Conservation (phyloP, 805 yeast genomes). For the Candida nonsorbophila region DNA sequence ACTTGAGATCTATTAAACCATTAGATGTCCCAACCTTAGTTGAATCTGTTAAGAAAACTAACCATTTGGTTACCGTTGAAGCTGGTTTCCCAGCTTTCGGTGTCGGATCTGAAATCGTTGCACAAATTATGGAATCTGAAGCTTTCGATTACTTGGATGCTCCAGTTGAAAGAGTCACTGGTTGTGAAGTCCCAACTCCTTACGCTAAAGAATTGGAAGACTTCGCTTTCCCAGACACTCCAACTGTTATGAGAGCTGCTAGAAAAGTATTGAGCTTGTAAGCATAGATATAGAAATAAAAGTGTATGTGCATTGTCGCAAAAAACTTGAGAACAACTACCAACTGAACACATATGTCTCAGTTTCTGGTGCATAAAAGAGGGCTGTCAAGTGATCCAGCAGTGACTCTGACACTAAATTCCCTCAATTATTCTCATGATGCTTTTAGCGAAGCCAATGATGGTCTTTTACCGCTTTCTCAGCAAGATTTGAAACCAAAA, state of each 20-base stretch:
- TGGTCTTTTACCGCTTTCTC: too few species aligned
- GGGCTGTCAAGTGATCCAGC: too few species aligned
- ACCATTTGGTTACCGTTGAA: constrained; percentile 93
- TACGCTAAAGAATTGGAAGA: constrained; percentile 94
- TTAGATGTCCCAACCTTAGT: constrained; percentile 84
- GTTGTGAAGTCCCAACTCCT: constrained; percentile 99
- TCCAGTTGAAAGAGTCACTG: constrained; percentile 97
- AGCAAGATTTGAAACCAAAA: constrained; percentile 8
- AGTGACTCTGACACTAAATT: too few species aligned
- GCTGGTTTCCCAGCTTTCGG: constrained; percentile 98
- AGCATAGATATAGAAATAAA: too few species aligned
- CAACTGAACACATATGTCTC: too few species aligned
- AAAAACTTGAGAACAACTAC: too few species aligned
- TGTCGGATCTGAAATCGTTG: constrained; percentile 97
- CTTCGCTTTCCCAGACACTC: constrained; percentile 97
- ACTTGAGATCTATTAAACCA: constrained; percentile 96
- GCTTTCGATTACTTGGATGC: constrained; percentile 98
- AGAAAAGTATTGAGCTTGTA: constrained; percentile 74
- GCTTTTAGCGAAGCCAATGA: too few species aligned
- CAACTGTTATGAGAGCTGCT: constrained; percentile 80
- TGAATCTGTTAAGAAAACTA: constrained; percentile 90
- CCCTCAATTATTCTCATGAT: too few species aligned
- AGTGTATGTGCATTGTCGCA: too few species aligned
- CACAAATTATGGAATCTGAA: constrained; percentile 96
- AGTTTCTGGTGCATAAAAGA: too few species aligned